Percentiles rank a stretch among this genome's conserved stretches.
These are phyloP conservation scores for Saturnispora zaruensis DNA, from an alignment of 805 yeast species.

Conservation along the genomic window DNA sequence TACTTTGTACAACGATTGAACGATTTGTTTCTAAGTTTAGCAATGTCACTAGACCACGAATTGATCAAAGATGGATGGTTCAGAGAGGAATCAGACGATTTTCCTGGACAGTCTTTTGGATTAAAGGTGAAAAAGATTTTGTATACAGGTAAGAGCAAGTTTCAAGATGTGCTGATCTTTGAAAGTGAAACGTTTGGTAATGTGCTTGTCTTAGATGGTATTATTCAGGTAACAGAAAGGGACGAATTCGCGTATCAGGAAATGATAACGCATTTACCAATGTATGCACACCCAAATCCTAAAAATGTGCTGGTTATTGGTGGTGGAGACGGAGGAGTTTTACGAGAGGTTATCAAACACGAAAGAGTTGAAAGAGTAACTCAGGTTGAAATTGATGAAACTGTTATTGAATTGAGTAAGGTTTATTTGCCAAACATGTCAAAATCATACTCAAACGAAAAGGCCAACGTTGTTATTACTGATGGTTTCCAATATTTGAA, in stretches of 20 bases:
- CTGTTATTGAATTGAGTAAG: conserved; percentile 64
- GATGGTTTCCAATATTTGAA: conserved; percentile 80
- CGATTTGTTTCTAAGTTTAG: neutral
- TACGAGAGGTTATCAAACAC: conserved; percentile 91
- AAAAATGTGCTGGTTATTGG: conserved; percentile 91
- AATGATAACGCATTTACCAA: conserved; percentile 76
- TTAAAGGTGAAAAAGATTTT: conserved; percentile 55
- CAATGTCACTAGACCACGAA: neutral
- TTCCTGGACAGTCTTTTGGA: conserved; percentile 83
- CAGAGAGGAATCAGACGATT: conserved; percentile 61
- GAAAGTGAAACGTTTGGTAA: conserved; percentile 72
- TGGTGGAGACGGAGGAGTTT: conserved; percentile 98
- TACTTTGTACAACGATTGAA: neutral
- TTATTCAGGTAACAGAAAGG: conserved; percentile 82
- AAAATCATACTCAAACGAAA: conserved; percentile 49
- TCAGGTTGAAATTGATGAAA: conserved; percentile 86
- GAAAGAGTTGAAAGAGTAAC: conserved; percentile 77
- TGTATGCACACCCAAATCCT: conserved; percentile 71
- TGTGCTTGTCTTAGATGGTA: conserved; percentile 83
- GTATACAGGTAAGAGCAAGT: conserved; percentile 58
- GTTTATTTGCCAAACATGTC: conserved; percentile 76
- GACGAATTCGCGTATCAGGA: conserved; percentile 95
- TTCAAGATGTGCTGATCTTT: conserved; percentile 78
- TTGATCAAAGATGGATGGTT: conserved; percentile 69
- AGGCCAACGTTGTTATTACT: conserved; percentile 56